Conservation (phyloP, 371 early-diverging fungal genomes). For the Mortierella sp. region DNA sequence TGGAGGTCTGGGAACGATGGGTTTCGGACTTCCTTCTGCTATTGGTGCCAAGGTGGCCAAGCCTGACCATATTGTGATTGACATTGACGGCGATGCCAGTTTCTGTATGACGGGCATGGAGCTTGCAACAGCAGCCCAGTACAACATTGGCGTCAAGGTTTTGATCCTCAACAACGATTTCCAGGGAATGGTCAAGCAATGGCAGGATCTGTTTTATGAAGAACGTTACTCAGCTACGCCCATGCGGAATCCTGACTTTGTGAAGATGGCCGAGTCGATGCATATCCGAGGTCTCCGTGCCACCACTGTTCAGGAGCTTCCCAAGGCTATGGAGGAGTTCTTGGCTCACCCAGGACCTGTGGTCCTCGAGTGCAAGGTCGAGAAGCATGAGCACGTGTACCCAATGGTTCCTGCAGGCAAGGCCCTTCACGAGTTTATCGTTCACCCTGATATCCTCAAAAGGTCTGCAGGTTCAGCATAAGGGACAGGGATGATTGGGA, state of each 20-base stretch:
- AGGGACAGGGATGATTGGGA: too few species aligned
- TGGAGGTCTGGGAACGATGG: conserved; percentile 98
- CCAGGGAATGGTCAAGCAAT: conserved; percentile 99
- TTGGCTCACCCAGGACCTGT: conserved; percentile 87
- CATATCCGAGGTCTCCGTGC: conserved; percentile 89
- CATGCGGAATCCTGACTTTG: conserved; percentile 98
- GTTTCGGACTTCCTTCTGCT: conserved; percentile 94
- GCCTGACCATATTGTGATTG: conserved; percentile 93
- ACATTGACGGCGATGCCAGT: conserved; percentile 97
- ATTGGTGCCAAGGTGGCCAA: conserved; percentile 96
- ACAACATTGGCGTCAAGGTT: conserved; percentile 96
- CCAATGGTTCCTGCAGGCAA: conserved; percentile 99
- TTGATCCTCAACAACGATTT: conserved; percentile 96
- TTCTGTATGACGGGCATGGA: conserved; percentile 99
- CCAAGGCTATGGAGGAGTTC: conserved; percentile 90
- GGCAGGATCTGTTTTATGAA: conserved; percentile 98
- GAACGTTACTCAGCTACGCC: conserved; percentile 92
- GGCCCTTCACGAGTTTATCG: conserved; percentile 86
- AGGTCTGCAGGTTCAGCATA: too few species aligned
- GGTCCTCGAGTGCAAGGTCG: conserved; percentile 89
- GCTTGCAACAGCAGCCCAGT: conserved; percentile 94
- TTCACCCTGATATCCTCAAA: conserved; percentile 58
- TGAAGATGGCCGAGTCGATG: conserved; percentile 96
- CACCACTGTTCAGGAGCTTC: conserved; percentile 83
- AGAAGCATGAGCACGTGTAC: conserved; percentile 92